Evolutionary conservation across 2,329 filamentous ascomycete genomes (phyloP), one percentile per base, ranked within the genome.

Genomic region (Arthrobotrys conoides): DNA sequence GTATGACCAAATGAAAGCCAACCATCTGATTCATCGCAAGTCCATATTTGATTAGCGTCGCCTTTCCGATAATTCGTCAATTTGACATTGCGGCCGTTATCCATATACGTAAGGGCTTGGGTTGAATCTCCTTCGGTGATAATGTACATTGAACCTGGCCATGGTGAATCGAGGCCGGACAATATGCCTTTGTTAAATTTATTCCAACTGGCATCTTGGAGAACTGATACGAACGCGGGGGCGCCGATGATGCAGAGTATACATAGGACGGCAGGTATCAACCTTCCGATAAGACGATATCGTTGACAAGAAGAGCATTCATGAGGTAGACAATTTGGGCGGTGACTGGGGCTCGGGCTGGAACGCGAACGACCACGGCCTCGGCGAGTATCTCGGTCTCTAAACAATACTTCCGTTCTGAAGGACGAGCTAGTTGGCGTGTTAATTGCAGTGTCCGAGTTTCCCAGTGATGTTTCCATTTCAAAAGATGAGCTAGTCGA

Each of bases 101-200:
- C 10, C 10, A 5, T 36, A 14, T 33, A 65, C 10, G 61, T 65
- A 16, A 65, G 16, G 2, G 61, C 61, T 33, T 18, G 33, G 3
- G 9, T 20, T 24, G 61, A 65, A n/a, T 49, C n/a, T 8, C 16
- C 44, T 36, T 65, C 61, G 14, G 61, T 65, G 44, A 65, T 65
- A 18, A 65, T 22, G 18, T 65, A 65, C n/a, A 5, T 20, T 22
- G 61, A 65, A 14, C 61, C 61, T 9, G 61, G 61, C 61, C 61
- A 65, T 12, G 61, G 61, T 14, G 51, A 20, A 48, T 70, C 41
- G n/a, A 36, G 27, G 20, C 53, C 44, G 27, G 8, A 27, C 24
- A 16, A 24, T 14, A 5, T n/a, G 48, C 44, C 44, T 20, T 46
- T 1, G 3, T 10, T 46, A 46, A 9, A 20, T 8, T 46, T 46